These are phyloP conservation scores for Pythium phragmitis DNA, from an alignment of 352 stramenopile genomes.

Conservation along the genomic window DNA sequence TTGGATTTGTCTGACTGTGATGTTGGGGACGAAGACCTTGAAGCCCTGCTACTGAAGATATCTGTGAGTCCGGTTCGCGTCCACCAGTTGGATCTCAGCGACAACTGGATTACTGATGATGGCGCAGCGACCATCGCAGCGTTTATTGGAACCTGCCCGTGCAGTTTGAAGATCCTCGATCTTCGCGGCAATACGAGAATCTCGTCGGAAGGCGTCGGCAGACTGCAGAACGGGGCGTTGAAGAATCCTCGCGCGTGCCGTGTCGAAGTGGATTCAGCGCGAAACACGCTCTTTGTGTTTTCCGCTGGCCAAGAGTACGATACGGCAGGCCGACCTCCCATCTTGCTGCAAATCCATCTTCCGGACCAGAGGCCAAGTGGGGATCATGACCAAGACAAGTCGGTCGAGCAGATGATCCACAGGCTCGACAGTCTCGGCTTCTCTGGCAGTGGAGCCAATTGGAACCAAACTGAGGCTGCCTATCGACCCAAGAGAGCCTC, in stretches of 20 bases:
- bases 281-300: constrained; percentile 24
- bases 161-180: constrained; percentile 31
- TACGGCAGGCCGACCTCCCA: constrained; percentile 13
- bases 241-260: constrained; percentile 36
- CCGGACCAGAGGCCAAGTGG: constrained; percentile 1
- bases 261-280: constrained; percentile 21
- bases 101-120: constrained; percentile 41
- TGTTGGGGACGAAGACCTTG: constrained; percentile 42
- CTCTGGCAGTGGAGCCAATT: not conserved
- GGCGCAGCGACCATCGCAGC: constrained; percentile 37
- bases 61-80: constrained; percentile 34
- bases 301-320: constrained; percentile 24
- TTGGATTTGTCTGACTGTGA: constrained; percentile 35
- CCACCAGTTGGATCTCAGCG: constrained; percentile 36
- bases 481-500: constrained; percentile 10
- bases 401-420: constrained; percentile 14
- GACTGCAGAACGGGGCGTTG: constrained; percentile 31
- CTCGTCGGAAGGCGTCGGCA: constrained; percentile 33
- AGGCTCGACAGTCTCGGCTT: constrained; percentile 18
- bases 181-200: constrained; percentile 35
- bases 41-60: constrained; percentile 43
- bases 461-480: constrained; percentile 4
- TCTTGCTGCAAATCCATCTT: constrained; percentile 16
- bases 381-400: constrained; percentile 4
- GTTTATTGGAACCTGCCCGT: constrained; percentile 40